Percentiles rank a stretch among this genome's conserved stretches.
These are phyloP conservation scores for Lasiodiplodia sp. DNA, from an alignment of 2,329 filamentous ascomycete species.

Conservation along the genomic window DNA sequence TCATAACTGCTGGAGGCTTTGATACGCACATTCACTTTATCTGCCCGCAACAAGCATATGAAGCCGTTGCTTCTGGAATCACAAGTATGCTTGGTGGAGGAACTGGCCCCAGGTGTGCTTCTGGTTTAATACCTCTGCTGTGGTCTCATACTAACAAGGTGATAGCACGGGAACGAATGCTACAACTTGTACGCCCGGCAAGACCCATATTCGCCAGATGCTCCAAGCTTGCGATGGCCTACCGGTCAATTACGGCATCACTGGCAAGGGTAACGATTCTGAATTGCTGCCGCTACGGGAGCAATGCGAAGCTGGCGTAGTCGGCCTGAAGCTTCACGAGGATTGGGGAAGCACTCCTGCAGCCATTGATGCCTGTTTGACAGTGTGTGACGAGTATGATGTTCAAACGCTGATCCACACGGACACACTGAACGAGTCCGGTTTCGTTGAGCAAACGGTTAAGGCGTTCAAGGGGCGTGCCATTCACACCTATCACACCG, in stretches of 20 bases:
- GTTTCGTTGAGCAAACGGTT: conserved; percentile 94
- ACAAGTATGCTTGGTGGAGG: conserved; percentile 92
- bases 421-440: conserved; percentile 94
- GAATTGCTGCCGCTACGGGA: conserved; percentile 74
- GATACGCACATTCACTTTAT: conserved; percentile 95
- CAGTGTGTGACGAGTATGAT: conserved; percentile 88
- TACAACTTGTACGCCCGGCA: conserved; percentile 90
- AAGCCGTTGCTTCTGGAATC: conserved; percentile 83
- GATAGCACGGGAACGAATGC: conserved; percentile 82
- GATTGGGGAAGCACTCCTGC: conserved; percentile 94
- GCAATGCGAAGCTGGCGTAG: conserved; percentile 82
- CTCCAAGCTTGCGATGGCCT: conserved; percentile 83
- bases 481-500: conserved; percentile 97
- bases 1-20: conserved; percentile 87
- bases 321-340: conserved; percentile 92
- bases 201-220: conserved; percentile 85
- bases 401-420: conserved; percentile 92
- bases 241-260: conserved; percentile 89
- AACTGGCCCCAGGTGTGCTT: conserved; percentile 80
- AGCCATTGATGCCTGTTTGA: conserved; percentile 82
- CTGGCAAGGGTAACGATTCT: conserved; percentile 91
- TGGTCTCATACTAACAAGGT: conserved; percentile 35
- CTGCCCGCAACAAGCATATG: conserved; percentile 88
- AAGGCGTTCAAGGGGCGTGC: conserved; percentile 84
- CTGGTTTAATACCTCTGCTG: background rate